phyloP scores from a whole-genome alignment of 2,329 filamentous ascomycete genomes.

The Pseudogymnoascus sp. region DNA sequence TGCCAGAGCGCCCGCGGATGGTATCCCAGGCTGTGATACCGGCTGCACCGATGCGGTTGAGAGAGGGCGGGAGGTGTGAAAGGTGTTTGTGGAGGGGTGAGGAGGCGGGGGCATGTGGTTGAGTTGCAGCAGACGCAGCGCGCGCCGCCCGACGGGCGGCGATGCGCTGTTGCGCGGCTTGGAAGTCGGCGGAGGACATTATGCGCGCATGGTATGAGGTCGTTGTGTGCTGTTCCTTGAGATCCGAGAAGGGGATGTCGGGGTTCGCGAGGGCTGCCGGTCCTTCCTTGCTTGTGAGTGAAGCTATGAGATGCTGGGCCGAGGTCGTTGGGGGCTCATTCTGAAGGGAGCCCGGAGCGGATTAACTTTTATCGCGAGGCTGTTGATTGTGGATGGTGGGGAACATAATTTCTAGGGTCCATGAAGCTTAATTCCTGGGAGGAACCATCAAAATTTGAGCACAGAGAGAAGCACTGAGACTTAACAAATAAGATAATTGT shows the following conservation, averaged over 20 bases:
- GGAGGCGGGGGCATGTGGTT: slow-evolving; percentile 44
- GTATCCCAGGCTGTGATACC: slow-evolving; percentile 57
- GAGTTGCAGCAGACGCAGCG: slow-evolving; percentile 51
- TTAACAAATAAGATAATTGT: background rate
- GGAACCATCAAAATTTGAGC: background rate
- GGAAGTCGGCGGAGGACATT: slow-evolving; percentile 47
- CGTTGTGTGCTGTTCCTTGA: background rate
- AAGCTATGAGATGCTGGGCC: background rate
- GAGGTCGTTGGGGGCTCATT: background rate
- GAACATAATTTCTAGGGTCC: slow-evolving; percentile 6
- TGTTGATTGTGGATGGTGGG: slow-evolving; percentile 4
- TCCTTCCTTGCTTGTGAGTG: background rate
- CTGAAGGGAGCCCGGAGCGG: background rate
- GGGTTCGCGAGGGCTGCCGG: background rate
- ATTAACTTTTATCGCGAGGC: slow-evolving; percentile 4
- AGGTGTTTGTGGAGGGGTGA: slow-evolving; percentile 35
- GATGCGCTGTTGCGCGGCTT: slow-evolving; percentile 81
- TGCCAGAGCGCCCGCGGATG: slow-evolving; percentile 66
- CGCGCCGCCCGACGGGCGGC: slow-evolving; percentile 70
- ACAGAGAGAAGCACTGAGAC: background rate
- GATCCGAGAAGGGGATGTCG: background rate
- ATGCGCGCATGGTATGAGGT: slow-evolving; percentile 17
- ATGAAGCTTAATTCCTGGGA: background rate
- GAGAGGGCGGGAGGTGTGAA: slow-evolving; percentile 51
- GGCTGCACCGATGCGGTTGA: slow-evolving; percentile 46